Evolutionary conservation across 768 basidiomycete species (phyloP).

Genomic region (Tulasnella sp.): DNA sequence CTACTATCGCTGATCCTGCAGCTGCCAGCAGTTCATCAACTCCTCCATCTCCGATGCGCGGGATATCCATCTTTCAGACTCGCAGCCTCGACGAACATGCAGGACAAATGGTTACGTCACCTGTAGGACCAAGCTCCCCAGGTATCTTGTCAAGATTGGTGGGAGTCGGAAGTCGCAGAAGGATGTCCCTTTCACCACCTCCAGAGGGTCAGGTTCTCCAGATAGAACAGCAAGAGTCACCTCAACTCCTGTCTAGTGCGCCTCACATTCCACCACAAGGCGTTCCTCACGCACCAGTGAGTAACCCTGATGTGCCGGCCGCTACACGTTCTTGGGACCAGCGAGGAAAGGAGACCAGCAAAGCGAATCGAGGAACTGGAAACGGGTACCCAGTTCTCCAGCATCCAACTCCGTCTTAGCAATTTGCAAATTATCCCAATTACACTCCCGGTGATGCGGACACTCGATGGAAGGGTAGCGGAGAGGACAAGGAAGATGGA

Average conservation of each 20-base stretch:
- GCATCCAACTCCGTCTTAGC: constrained; percentile 49
- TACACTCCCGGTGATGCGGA: constrained; percentile 64
- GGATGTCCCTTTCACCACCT: not conserved
- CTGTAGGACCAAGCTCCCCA: not conserved
- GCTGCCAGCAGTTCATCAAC: not conserved
- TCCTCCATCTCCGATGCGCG: not conserved
- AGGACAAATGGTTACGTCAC: not conserved
- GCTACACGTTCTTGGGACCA: not conserved
- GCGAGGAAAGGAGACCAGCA: not conserved
- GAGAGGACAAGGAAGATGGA: constrained; percentile 34
- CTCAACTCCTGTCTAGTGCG: not conserved
- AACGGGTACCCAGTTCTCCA: constrained; percentile 38
- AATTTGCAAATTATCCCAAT: constrained; percentile 63
- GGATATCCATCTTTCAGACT: constrained; percentile 11
- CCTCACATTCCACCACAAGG: not conserved
- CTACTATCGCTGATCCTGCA: not conserved
- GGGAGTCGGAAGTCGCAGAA: not conserved
- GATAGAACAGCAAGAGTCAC: not conserved
- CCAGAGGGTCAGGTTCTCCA: not conserved
- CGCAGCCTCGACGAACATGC: constrained; percentile 10
- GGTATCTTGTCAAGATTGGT: not conserved
- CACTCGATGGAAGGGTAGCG: constrained; percentile 43
- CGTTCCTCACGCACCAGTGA: not conserved
- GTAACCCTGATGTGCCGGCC: not conserved
- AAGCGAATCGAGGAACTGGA: not conserved